phyloP scores from a whole-genome alignment of 345 rosid genomes.

The Kandelia obovata region DNA sequence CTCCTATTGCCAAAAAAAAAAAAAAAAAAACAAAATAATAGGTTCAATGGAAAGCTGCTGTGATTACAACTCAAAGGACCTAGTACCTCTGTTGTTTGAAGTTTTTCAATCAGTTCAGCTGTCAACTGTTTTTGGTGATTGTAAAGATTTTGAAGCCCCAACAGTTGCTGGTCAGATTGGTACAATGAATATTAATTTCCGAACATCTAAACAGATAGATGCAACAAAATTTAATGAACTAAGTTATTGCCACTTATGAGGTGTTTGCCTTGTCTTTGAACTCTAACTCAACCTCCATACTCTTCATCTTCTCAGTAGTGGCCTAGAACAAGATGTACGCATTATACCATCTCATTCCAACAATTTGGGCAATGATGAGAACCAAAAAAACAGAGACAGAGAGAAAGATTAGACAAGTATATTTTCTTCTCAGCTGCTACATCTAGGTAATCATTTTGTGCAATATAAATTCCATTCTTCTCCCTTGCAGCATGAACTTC shows the following conservation, averaged over 20 bases:
- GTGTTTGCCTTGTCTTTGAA: slow-evolving; percentile 11
- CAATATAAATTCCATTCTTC: slow-evolving; percentile 12
- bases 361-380: neutral
- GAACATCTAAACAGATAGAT: neutral
- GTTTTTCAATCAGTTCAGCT: slow-evolving; percentile 9
- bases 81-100: slow-evolving; percentile 1
- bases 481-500: slow-evolving; percentile 1
- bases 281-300: neutral
- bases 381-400: no score
- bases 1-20: neutral
- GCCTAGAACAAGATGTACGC: neutral
- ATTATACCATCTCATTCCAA: neutral
- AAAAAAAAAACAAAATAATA: neutral
- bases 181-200: neutral
- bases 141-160: slow-evolving; percentile 10
- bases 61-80: neutral
- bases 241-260: neutral
- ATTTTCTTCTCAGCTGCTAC: slow-evolving; percentile 17
- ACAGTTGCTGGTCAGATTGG: neutral
- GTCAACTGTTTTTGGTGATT: slow-evolving; percentile 4
- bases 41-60: neutral
- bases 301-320: slow-evolving; percentile 8
- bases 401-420: neutral
- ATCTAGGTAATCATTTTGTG: neutral
- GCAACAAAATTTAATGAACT: neutral